phyloP scores from a whole-genome alignment of 495 filamentous ascomycete species.

The Lasiosphaeriaceae sp. region DNA sequence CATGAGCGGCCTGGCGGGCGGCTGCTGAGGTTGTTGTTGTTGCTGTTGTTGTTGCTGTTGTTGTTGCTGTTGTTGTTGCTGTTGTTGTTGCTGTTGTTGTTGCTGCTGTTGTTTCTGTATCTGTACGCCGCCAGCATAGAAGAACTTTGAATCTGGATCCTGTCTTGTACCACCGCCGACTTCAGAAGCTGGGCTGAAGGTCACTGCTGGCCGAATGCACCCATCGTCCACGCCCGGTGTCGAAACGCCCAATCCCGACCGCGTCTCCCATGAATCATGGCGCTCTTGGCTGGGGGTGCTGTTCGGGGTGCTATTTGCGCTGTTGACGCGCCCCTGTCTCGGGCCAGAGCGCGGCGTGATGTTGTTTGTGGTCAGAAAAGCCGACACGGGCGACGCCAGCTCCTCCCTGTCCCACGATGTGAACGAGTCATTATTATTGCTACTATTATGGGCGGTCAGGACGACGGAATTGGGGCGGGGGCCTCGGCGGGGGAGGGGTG shows the following conservation, averaged over 20 bases:
- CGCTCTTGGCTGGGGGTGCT: slow-evolving; percentile 47
- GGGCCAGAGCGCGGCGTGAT: slow-evolving; percentile 69
- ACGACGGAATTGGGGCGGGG: slow-evolving; percentile 18
- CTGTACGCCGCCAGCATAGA: slow-evolving; percentile 68
- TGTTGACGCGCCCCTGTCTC: slow-evolving; percentile 64
- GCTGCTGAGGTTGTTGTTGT: slow-evolving; percentile 26
- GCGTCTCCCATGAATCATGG: slow-evolving; percentile 37
- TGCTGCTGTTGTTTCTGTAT: slow-evolving; percentile 33
- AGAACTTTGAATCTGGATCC: slow-evolving; percentile 59
- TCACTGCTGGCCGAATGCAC: slow-evolving; percentile 19
- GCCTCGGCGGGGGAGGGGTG: slow-evolving; percentile 29
- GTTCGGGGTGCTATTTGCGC: slow-evolving; percentile 55
- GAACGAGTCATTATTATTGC: slow-evolving; percentile 11
- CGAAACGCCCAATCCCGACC: slow-evolving; percentile 32
- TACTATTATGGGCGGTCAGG: slow-evolving; percentile 11
- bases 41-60: slow-evolving; percentile 37
- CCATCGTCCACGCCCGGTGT: slow-evolving; percentile 28
- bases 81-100: slow-evolving; percentile 40
- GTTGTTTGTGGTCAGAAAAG: slow-evolving; percentile 57
- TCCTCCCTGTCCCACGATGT: slow-evolving; percentile 20
- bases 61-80: too few relatives aligned
- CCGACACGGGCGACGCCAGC: slow-evolving; percentile 42
- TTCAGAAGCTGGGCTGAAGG: slow-evolving; percentile 30
- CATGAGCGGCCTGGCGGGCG: slow-evolving; percentile 19
- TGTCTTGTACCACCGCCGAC: slow-evolving; percentile 24